These are phyloP conservation scores for Kwoniella bestiolae DNA, from an alignment of 768 basidiomycete genomes.

Conservation along the genomic window DNA sequence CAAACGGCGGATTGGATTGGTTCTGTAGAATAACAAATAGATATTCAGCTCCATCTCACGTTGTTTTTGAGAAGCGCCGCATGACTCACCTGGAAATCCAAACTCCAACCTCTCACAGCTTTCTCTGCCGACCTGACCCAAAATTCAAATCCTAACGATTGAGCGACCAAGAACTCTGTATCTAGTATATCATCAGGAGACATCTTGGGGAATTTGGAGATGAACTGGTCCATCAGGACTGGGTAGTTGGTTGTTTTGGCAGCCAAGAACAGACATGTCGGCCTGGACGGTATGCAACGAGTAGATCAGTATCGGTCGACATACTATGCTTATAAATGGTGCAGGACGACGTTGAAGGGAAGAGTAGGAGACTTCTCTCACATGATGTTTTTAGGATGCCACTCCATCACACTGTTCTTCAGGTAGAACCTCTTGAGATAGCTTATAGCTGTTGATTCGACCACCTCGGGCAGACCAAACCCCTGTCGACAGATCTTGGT, in stretches of 20 bases:
- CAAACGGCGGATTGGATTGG: slow-evolving; percentile 63
- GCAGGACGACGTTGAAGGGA: neutral
- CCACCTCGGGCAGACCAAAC: slow-evolving; percentile 87
- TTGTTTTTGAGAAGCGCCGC: no score
- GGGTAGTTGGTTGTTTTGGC: slow-evolving; percentile 97
- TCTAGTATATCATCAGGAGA: slow-evolving; percentile 82
- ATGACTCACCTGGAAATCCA: slow-evolving; percentile 55
- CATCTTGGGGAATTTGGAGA: slow-evolving; percentile 79
- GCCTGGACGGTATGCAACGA: slow-evolving; percentile 63
- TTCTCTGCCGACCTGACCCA: slow-evolving; percentile 62
- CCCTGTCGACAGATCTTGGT: slow-evolving; percentile 74
- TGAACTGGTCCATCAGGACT: slow-evolving; percentile 83
- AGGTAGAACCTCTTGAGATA: slow-evolving; percentile 97
- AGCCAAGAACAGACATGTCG: slow-evolving; percentile 91
- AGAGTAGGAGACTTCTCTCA: slow-evolving; percentile 57
- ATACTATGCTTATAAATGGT: no score
- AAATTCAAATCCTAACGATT: slow-evolving; percentile 92
- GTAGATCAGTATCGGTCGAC: slow-evolving; percentile 8
- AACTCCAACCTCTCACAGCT: slow-evolving; percentile 52
- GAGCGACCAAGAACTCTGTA: slow-evolving; percentile 93
- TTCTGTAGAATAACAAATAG: slow-evolving; percentile 60
- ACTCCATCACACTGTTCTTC: slow-evolving; percentile 98
- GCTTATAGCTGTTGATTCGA: slow-evolving; percentile 86
- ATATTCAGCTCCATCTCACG: slow-evolving; percentile 6
- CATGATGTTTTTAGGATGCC: slow-evolving; percentile 99